phyloP scores from a whole-genome alignment of 2,329 filamentous ascomycete genomes.

The Botryotinia globosa region DNA sequence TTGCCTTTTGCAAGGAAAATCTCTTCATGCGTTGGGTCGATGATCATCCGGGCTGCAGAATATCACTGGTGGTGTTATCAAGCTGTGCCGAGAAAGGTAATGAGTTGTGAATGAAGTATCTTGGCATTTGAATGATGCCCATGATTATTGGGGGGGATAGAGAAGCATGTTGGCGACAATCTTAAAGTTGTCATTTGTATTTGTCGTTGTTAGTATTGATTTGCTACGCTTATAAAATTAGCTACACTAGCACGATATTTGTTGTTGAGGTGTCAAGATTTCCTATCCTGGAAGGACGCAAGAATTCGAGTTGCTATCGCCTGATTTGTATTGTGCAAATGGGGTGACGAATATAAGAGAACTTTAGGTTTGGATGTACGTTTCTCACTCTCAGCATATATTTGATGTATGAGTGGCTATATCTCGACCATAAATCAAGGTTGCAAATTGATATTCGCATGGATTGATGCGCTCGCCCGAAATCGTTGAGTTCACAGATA shows the following conservation, averaged over 20 bases:
- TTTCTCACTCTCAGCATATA: neutral
- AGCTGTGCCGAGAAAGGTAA: neutral
- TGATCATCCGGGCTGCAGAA: conserved; percentile 2
- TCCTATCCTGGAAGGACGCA: neutral
- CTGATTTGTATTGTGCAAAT: neutral
- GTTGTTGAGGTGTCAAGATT: neutral
- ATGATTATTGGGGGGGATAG: neutral
- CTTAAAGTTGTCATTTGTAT: neutral
- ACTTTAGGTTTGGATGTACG: neutral
- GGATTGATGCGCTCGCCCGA: neutral
- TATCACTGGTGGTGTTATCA: neutral
- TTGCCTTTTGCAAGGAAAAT: neutral
- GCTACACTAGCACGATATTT: neutral
- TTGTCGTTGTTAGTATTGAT: neutral
- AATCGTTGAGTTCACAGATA: neutral
- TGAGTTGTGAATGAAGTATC: neutral
- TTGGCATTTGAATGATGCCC: neutral
- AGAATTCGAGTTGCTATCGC: neutral
- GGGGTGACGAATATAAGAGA: neutral
- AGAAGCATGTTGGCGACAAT: neutral
- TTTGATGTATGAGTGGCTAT: neutral
- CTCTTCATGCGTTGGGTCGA: neutral
- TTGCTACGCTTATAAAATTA: neutral
- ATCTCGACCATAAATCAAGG: neutral
- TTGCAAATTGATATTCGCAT: neutral